Percentiles rank a stretch among this genome's conserved stretches.
phyloP scores from a whole-genome alignment of 1,139 yeast species.

The Yamadazyma diddensiae region DNA sequence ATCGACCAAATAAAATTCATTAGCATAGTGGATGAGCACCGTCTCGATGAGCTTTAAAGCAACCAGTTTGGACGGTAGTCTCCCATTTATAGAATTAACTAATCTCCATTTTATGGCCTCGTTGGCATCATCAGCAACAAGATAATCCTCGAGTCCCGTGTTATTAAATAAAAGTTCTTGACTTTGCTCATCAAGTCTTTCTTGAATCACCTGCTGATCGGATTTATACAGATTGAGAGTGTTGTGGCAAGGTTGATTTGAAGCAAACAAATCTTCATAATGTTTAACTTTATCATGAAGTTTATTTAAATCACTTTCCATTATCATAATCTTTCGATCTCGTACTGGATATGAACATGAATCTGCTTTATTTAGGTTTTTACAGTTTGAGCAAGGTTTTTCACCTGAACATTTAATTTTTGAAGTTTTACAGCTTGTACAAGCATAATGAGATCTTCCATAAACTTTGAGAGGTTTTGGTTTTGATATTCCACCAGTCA shows the following conservation, averaged over 20 bases:
- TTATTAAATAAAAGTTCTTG: constrained; percentile 13
- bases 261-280: constrained; percentile 22
- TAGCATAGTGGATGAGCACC: constrained; percentile 14
- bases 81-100: constrained; percentile 16
- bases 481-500: constrained; percentile 15
- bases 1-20: constrained; percentile 15
- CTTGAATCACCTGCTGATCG: constrained; percentile 9
- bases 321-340: constrained; percentile 49
- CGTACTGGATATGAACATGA: constrained; percentile 48
- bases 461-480: constrained; percentile 41
- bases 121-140: constrained; percentile 25
- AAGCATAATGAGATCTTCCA: constrained; percentile 42
- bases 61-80: constrained; percentile 16
- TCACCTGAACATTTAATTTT: constrained; percentile 46
- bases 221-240: background rate
- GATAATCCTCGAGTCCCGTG: constrained; percentile 18
- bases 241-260: background rate
- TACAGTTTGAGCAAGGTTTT: constrained; percentile 41
- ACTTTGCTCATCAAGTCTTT: constrained; percentile 11
- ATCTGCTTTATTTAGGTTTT: constrained; percentile 27
- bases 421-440: constrained; percentile 37
- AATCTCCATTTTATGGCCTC: constrained; percentile 26
- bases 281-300: constrained; percentile 40
- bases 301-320: constrained; percentile 48
- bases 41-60: constrained; percentile 10